A percentile compares a stretch with the other conserved stretches of the same genome.
These are phyloP conservation scores for Pichia exigua DNA, from an alignment of 805 yeast genomes.

Conservation along the genomic window DNA sequence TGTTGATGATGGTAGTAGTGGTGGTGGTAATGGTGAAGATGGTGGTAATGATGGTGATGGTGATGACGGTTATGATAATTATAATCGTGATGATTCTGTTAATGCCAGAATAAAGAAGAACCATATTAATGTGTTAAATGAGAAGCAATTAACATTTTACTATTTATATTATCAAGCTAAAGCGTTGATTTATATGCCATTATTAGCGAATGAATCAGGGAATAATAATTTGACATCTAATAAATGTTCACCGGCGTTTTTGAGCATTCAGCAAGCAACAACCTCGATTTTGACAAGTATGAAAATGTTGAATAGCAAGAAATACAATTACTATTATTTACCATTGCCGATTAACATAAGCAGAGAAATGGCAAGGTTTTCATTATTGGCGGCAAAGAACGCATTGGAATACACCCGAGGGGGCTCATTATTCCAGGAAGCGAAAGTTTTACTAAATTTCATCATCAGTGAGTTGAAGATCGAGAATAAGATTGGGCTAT, in stretches of 20 bases:
- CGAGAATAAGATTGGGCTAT: slow-evolving; percentile 45
- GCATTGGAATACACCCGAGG: slow-evolving; percentile 77
- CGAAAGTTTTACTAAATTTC: slow-evolving; percentile 46
- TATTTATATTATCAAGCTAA: slow-evolving; percentile 56
- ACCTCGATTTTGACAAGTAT: slow-evolving; percentile 50
- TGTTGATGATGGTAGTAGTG: too few relatives aligned
- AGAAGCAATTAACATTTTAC: slow-evolving; percentile 46
- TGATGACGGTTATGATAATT: too few relatives aligned
- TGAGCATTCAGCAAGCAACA: slow-evolving; percentile 62
- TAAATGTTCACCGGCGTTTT: slow-evolving; percentile 46
- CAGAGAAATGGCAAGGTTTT: slow-evolving; percentile 54
- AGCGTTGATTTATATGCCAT: slow-evolving; percentile 56
- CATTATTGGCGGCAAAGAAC: slow-evolving; percentile 63
- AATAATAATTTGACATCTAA: slow-evolving; percentile 12
- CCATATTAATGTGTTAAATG: slow-evolving; percentile 28
- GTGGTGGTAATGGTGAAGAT: slow-evolving; percentile 49
- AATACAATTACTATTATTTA: slow-evolving; percentile 34
- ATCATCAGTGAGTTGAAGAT: slow-evolving; percentile 42
- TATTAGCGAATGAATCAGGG: slow-evolving; percentile 37
- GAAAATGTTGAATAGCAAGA: slow-evolving; percentile 32
- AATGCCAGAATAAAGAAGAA: too few relatives aligned
- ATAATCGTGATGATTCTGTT: too few relatives aligned
- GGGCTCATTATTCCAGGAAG: slow-evolving; percentile 70
- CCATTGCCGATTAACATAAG: slow-evolving; percentile 61
- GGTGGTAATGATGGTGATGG: too few relatives aligned